These are phyloP conservation scores for Pichia sp. DNA, from an alignment of 1,139 yeast genomes.

Conservation along the genomic window DNA sequence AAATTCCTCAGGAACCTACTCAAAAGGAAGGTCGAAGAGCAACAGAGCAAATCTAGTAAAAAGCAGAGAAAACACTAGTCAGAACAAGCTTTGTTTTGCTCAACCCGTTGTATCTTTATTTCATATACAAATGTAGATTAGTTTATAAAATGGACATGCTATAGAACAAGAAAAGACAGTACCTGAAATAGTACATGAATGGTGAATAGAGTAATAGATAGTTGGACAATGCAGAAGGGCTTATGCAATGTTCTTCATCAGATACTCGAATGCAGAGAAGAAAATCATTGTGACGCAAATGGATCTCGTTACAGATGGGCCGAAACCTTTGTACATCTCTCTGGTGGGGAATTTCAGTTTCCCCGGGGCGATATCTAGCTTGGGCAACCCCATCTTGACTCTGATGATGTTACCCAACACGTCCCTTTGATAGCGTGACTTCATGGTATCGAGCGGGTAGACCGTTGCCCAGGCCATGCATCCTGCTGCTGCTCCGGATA, in stretches of 20 bases:
- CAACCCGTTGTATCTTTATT: background rate
- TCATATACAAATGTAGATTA: background rate
- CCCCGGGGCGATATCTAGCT: constrained; percentile 34
- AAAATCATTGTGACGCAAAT: constrained; percentile 71
- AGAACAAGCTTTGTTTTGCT: background rate
- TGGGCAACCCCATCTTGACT: constrained; percentile 41
- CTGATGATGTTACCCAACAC: constrained; percentile 63
- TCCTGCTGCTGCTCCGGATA: constrained; percentile 83
- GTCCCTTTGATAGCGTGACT: constrained; percentile 70
- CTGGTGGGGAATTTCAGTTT: constrained; percentile 36
- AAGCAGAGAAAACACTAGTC: constrained; percentile 20
- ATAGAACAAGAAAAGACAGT: background rate
- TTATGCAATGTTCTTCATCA: constrained; percentile 49
- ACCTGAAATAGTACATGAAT: background rate
- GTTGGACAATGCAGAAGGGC: background rate
- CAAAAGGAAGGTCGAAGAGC: constrained; percentile 42
- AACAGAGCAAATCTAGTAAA: constrained; percentile 17
- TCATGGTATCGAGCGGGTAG: constrained; percentile 78
- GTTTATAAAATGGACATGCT: background rate
- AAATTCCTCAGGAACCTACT: constrained; percentile 53
- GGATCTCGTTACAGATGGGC: constrained; percentile 67
- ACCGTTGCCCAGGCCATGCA: constrained; percentile 66
- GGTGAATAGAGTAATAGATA: background rate
- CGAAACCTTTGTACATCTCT: constrained; percentile 69
- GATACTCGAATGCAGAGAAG: constrained; percentile 65